Evolutionary conservation across 2,329 filamentous ascomycete species (phyloP), one percentile per base, ranked within the genome.

Genomic region (Knufia fluminis): DNA sequence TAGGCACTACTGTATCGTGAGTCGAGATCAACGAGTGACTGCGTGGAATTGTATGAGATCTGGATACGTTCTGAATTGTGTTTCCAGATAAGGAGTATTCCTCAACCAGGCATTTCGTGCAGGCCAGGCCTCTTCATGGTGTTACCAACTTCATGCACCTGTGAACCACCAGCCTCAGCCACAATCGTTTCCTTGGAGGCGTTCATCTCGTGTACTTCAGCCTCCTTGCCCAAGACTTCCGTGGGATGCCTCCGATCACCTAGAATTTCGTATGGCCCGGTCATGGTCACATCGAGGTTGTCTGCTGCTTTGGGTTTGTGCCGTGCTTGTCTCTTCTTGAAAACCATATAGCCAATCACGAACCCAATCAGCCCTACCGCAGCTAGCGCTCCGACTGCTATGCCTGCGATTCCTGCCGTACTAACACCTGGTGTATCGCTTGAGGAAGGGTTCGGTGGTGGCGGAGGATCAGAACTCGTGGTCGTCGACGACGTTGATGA

Each of bases 81-180:
- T 6, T 28, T 12, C 26, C 26, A 28, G 12, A 28, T 12, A 28
- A 28, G 26, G 6, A 28, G 12, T 12, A 28, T 6, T 28, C 12
- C 17, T 42, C 39, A 42, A 6, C 39, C 22, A 22, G 39, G 39
- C 39, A 42, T 22, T n/a, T 42, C 39, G 19, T 42, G 39, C 39
- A 42, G n/a, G 16, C 39, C 39, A 19, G 39, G 39, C 19, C n/a
- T 19, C 20, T 42, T 42, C 17, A 22, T 6, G 6, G 22, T 42
- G 19, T 42, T 42, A 7, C 39, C 8, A 10, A 42, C 22, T 24
- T 42, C 39, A 16, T 42, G 39, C 14, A 42, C 20, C 14, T 7
- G 22, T 6, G 22, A 6, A 26, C 39, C 22, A n/a, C 6, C 16
- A 42, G 39, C 16, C 20, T 42, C 39, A n/a, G 16, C 12, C 7